A percentile compares a stretch with the other conserved stretches of the same genome.
Conservation (phyloP, 2,329 filamentous ascomycete species). For the Trichoderma breve region DNA sequence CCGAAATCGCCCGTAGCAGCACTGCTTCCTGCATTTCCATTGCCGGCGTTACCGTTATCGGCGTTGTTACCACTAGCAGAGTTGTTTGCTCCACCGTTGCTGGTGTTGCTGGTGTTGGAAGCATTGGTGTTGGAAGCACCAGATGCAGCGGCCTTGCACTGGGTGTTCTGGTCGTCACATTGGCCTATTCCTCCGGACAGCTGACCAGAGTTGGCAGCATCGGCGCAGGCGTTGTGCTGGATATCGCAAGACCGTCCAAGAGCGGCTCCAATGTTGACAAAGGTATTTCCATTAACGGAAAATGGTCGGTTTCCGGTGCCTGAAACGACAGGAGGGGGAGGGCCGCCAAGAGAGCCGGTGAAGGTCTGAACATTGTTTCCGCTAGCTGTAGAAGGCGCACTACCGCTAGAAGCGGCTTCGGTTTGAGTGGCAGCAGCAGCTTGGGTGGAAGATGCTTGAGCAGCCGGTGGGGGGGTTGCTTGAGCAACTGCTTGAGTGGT, state of each 20-base stretch:
- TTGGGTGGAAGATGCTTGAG: background rate
- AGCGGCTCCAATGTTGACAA: constrained; percentile 55
- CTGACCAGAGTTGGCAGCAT: constrained; percentile 53
- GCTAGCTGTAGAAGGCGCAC: background rate
- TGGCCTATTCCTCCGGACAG: constrained; percentile 38
- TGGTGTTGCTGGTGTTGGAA: background rate
- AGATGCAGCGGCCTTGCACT: background rate
- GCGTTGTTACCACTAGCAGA: background rate
- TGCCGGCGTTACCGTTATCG: background rate
- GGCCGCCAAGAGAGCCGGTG: background rate
- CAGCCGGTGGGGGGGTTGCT: background rate
- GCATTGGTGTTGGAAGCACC: background rate
- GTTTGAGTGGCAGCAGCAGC: background rate
- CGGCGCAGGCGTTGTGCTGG: constrained; percentile 61
- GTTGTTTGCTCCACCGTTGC: background rate
- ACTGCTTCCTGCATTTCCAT: background rate
- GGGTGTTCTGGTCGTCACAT: background rate
- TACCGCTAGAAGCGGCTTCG: background rate
- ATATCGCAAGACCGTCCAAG: constrained; percentile 61
- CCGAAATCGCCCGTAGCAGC: background rate
- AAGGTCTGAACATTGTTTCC: background rate
- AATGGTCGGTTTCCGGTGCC: constrained; percentile 47
- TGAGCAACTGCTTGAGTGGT: background rate
- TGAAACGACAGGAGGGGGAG: background rate
- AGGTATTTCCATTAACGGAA: constrained; percentile 54